These are phyloP conservation scores for Penicillium simplicissimum DNA, from an alignment of 495 filamentous ascomycete species.

Conservation along the genomic window DNA sequence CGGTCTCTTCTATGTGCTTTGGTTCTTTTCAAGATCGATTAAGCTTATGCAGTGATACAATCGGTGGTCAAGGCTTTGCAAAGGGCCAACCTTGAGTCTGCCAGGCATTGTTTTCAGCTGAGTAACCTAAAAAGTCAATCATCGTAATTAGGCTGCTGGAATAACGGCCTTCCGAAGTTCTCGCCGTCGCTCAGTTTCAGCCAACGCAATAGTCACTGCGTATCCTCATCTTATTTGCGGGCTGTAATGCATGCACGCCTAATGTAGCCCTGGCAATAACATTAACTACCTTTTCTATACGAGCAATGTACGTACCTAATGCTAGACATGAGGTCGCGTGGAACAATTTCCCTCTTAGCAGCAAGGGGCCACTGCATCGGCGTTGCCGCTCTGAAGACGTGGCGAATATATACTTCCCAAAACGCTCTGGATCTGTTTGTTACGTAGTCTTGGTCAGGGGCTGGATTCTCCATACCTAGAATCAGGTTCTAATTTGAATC, in stretches of 20 bases:
- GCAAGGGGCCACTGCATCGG: neutral
- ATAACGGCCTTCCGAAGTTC: neutral
- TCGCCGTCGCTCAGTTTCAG: neutral
- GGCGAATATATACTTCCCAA: neutral
- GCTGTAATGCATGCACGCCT: neutral
- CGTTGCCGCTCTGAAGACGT: constrained; percentile 15
- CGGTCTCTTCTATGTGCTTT: no score
- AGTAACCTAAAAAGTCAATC: neutral
- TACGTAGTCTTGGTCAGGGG: no score
- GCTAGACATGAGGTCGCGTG: neutral
- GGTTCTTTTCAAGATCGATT: no score
- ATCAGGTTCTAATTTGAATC: no score
- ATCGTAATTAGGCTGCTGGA: neutral
- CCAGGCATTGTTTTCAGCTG: neutral
- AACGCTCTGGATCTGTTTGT: no score
- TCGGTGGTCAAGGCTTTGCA: no score
- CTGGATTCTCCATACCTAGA: no score
- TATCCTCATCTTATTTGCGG: neutral
- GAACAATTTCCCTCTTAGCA: neutral
- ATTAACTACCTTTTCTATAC: neutral
- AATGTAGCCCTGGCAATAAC: neutral
- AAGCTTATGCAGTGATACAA: no score
- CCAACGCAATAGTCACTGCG: neutral
- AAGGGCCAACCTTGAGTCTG: no score
- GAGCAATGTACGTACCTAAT: no score